Percentiles rank a stretch among this genome's conserved stretches.
Evolutionary conservation across 805 yeast genomes (phyloP).

Genomic region (Kodamaea restingae): DNA sequence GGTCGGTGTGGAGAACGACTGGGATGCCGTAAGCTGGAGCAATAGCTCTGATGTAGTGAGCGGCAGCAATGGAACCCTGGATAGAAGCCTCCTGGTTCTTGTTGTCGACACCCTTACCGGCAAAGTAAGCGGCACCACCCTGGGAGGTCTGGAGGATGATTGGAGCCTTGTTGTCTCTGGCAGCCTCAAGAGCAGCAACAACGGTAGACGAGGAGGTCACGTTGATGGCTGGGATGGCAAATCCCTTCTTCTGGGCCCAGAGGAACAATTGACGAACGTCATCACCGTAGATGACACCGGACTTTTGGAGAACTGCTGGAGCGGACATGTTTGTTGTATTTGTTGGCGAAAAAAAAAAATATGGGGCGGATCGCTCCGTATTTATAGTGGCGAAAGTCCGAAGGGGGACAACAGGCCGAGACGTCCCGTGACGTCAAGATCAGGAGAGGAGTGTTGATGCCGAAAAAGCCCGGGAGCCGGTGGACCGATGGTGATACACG

Average conservation of each 20-base stretch:
- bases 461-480: constrained; percentile 1
- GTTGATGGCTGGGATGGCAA: constrained; percentile 98
- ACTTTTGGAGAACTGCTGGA: constrained; percentile 73
- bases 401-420: constrained; percentile 9
- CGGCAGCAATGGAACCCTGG: constrained; percentile 95
- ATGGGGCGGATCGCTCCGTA: neutral
- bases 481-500: neutral
- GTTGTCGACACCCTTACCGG: constrained; percentile 98
- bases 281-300: constrained; percentile 99
- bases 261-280: constrained; percentile 84
- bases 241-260: constrained; percentile 89
- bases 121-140: constrained; percentile 99
- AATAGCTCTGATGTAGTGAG: constrained; percentile 92
- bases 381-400: constrained; percentile 5
- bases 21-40: constrained; percentile 97
- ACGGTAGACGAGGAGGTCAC: constrained; percentile 97
- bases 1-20: constrained; percentile 95
- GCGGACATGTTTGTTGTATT: constrained; percentile 44
- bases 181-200: constrained; percentile 47
- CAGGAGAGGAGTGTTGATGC: neutral
- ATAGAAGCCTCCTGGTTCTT: constrained; percentile 90
- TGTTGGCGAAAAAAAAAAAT: neutral
- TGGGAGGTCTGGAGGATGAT: constrained; percentile 95
- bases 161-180: constrained; percentile 65
- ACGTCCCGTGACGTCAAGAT: constrained; percentile 1